Evolutionary conservation across 805 yeast species (phyloP).

Genomic region (Candida xiaguanensis): DNA sequence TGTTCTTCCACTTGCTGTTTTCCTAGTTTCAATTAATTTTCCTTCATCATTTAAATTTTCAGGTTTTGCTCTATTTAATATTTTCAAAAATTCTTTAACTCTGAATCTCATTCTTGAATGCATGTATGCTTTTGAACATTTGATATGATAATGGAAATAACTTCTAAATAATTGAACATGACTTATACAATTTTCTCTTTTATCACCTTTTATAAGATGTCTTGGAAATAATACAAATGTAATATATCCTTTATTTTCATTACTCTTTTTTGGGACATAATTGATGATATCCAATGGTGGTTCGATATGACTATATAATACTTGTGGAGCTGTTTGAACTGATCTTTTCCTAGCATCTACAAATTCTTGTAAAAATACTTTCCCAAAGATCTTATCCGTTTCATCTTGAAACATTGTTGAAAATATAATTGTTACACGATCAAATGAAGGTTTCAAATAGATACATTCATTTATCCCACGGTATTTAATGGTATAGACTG

Average conservation of each 20-base stretch:
- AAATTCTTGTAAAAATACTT: conserved; percentile 87
- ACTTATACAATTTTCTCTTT: conserved; percentile 82
- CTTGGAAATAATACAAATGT: conserved; percentile 79
- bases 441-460: conserved; percentile 86
- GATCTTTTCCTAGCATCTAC: conserved; percentile 95
- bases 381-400: conserved; percentile 88
- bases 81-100: conserved; percentile 90
- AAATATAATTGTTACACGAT: conserved; percentile 94
- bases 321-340: conserved; percentile 98
- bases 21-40: conserved; percentile 44
- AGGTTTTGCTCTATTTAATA: conserved; percentile 93
- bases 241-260: conserved; percentile 48
- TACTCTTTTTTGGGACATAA: conserved; percentile 34
- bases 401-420: conserved; percentile 94
- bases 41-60: conserved; percentile 77
- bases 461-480: conserved; percentile 86
- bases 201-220: conserved; percentile 59
- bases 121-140: conserved; percentile 96
- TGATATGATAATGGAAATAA: conserved; percentile 97
- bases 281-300: conserved; percentile 77
- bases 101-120: conserved; percentile 98
- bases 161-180: conserved; percentile 92
- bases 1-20: conserved; percentile 71
- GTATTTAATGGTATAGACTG: conserved; percentile 69
- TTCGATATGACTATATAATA: conserved; percentile 80